Conservation (phyloP, 148 eudicot genomes). For the Talinum fruticosum region DNA sequence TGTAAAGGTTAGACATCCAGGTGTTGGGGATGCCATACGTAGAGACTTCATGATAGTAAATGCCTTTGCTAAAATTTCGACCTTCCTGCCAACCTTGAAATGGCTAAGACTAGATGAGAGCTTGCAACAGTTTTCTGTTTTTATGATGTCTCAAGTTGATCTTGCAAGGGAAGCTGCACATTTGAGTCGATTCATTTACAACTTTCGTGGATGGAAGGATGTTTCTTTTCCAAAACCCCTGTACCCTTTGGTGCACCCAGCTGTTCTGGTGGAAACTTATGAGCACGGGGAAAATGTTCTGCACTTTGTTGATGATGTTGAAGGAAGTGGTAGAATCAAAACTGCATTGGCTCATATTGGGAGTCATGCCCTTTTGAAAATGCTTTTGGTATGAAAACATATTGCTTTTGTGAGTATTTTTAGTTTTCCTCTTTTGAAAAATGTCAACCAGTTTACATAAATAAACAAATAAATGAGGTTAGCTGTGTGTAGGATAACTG, state of each 20-base stretch:
- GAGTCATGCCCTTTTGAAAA: constrained; percentile 77
- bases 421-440: constrained; percentile 3
- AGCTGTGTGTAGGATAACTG: not conserved
- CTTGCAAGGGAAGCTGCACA: constrained; percentile 91
- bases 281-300: constrained; percentile 71
- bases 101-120: constrained; percentile 91
- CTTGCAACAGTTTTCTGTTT: constrained; percentile 77
- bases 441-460: not conserved
- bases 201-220: constrained; percentile 75
- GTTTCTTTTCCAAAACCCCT: constrained; percentile 89
- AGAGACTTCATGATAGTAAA: constrained; percentile 71
- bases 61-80: constrained; percentile 60
- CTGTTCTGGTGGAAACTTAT: constrained; percentile 77
- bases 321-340: constrained; percentile 58
- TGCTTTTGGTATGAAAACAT: constrained; percentile 63
- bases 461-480: too few relatives aligned
- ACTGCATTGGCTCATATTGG: constrained; percentile 83
- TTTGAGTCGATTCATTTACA: constrained; percentile 77
- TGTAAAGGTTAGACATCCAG: constrained; percentile 88
- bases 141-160: constrained; percentile 97
- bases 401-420: not conserved
- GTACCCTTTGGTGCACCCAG: constrained; percentile 85
- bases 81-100: constrained; percentile 54
- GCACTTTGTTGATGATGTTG: constrained; percentile 60
- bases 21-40: constrained; percentile 77